Base-by-base conservation (phyloP, 176 grass and related monocot species). In the Ananas comosus region DNA sequence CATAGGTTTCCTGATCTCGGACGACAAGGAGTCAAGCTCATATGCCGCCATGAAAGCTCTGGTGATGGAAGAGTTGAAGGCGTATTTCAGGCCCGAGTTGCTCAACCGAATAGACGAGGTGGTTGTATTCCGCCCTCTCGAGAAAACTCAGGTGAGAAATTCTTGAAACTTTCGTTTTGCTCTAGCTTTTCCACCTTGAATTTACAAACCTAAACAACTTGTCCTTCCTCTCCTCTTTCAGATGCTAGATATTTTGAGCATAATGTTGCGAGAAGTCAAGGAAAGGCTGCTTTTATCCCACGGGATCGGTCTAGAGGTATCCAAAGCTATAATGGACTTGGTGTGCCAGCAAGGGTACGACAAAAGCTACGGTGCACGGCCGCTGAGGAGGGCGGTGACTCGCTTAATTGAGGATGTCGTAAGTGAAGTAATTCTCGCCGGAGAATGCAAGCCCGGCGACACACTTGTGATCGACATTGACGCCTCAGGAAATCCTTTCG, bases 41-140 rank as follows among this genome's bases (percentile, higher is more conserved):
- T 99, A 94, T 49, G 48, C 74, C 10, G 82, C 82, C 49, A 91
- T 99, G 86, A 94, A 99, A 86, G 78, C 90, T 8, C 58, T 91
- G 48, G 90, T 93, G 8, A 82, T 76, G 72, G 90, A 99, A 78
- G 90, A 99, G 67, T 68, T 99, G 54, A 93, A 93, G 70, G 80
- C 75, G 42, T 94, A 83, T 88, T 99, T 99, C 85, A 78, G 85
- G n/a, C 95, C 95, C 11, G 95, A 93, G 75, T 76, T 99, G 70
- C 90, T 99, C 64, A 99, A 99, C 64, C 88, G 95, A 82, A 85
- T 99, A 12, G 95, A 99, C 65, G 95, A 99, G 82, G 83, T 91
- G 80, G 90, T 99, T 63, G 82, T 99, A 33, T 94, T 99, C 84
- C 90, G 82, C 70, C 80, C 87, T 64, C 78, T 99, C 1, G 90